Evolutionary conservation across 805 yeast genomes (phyloP), one percentile per base, ranked within the genome.

Genomic region (Candida oleophila): DNA sequence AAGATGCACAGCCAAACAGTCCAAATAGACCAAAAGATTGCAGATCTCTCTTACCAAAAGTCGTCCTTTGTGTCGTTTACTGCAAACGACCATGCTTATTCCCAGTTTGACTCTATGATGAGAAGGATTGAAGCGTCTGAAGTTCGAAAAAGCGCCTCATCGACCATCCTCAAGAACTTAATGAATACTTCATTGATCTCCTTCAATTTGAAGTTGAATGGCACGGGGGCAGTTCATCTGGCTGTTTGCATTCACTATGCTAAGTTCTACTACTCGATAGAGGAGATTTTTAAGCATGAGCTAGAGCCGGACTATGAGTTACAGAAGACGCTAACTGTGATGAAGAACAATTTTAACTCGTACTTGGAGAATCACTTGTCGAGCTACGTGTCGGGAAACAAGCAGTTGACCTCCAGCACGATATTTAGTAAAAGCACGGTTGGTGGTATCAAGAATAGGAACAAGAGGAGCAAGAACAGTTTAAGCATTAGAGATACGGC

Each of bases 181-280:
- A 54, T 71, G 22, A 60, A 61, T 45, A 68, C 63, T 34, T 53
- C 55, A 30, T 50, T 72, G 9, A 51, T 59, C 11, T 54, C 59
- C 4, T 64, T 68, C 44, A 70, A 69, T 46, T 52, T 68, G 49
- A 59, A 55, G 42, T 49, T 66, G 21, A 48, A 48, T 19, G 22
- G 50, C 2, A 9, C 8, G 35, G 19, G 18, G 16, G 12, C 5
- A 4, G 22, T 16, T 3, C 30, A 28, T 18, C 28, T 22, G 4
- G 21, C 39, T 19, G 18, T 7, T 19, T 16, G 16, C 14, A 19
- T 36, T 16, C 19, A 15, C 18, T 36, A 60, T 49, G 68, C 74
- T 16, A 67, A 68, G 42, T 54, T 71, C 18, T 69, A 58, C 51
- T 62, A 61, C 46, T 60, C 71, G 1, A 55, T 70, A 3, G 65